Evolutionary conservation across 73 alveolate species (phyloP), one percentile per base, ranked within the genome.

Genomic region (Symbiodinium natans): DNA sequence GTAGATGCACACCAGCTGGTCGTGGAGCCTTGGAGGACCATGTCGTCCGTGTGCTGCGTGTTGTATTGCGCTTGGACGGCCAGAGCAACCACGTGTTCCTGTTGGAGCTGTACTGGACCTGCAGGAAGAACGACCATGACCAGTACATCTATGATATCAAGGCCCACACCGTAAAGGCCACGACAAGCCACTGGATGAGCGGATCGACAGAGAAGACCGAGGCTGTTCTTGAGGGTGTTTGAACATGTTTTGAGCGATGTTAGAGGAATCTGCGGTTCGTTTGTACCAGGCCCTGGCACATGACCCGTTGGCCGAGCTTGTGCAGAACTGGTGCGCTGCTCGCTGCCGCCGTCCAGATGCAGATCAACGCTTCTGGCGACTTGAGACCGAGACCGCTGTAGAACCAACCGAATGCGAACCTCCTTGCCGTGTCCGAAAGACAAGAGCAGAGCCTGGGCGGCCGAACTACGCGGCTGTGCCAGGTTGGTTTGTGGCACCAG

Each of bases 111-210:
- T n/a, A n/a, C n/a, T n/a, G n/a, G n/a, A n/a, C n/a, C n/a, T n/a
- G n/a, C n/a, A 63, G 95, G 86, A 88, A 88, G 95, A 88, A 88
- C 43, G 95, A 88, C 63, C 95, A 88, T 39, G 95, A 88, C 86
- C 23, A 39, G 33, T 39, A 40, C 74, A 10, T 68, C 33, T 88
- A 88, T 71, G 43, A 88, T 34, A 39, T 34, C 21, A 13, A 29
- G 23, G 75, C 59, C 23, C n/a, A 42, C 43, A 88, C 71, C 73
- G 1, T 40, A 42, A 88, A 88, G 33, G 39, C 33, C 36, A 15
- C 11, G 31, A 59, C 41, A 33, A 33, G 86, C 46, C 95, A 88
- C 75, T 88, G 95, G 95, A 88, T 88, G 95, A 59, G 75, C 8
- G 95, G 95, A 39, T 59, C 95, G 17, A 41, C 41, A 17, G 95